phyloP scores from a whole-genome alignment of 2,329 filamentous ascomycete genomes.

The Chaetothyriales sp. region DNA sequence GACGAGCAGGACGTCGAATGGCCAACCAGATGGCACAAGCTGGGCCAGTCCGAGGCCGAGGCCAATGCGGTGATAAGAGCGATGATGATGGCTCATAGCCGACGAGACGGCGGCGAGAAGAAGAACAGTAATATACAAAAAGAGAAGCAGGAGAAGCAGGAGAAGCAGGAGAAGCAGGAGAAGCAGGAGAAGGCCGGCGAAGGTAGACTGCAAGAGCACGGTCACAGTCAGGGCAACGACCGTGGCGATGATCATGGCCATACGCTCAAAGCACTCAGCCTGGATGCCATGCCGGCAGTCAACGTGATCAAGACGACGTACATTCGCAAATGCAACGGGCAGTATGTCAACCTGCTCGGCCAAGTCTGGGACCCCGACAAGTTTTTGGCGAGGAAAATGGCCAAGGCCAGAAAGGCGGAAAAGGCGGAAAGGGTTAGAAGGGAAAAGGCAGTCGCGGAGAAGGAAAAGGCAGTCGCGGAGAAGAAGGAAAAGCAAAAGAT shows the following conservation, averaged over 20 bases:
- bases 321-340: slow-evolving; percentile 12
- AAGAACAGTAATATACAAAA: too few species aligned
- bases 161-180: too few species aligned
- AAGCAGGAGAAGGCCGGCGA: too few species aligned
- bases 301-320: slow-evolving; percentile 5
- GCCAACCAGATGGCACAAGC: neutral
- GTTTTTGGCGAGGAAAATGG: neutral
- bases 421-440: too few species aligned
- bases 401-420: too few species aligned
- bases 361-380: neutral
- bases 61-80: neutral
- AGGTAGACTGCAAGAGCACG: too few species aligned
- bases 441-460: too few species aligned
- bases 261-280: neutral
- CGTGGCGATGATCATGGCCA: neutral
- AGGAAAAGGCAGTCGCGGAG: neutral
- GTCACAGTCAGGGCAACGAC: too few species aligned
- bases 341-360: slow-evolving; percentile 6
- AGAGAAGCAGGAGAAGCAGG: too few species aligned
- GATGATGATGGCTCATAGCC: too few species aligned
- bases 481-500: neutral
- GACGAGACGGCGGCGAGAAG: too few species aligned
- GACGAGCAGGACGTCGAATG: neutral
- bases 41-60: neutral
- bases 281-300: neutral